phyloP scores from a whole-genome alignment of 164 flowering plant species.

The Vitis cinerea region DNA sequence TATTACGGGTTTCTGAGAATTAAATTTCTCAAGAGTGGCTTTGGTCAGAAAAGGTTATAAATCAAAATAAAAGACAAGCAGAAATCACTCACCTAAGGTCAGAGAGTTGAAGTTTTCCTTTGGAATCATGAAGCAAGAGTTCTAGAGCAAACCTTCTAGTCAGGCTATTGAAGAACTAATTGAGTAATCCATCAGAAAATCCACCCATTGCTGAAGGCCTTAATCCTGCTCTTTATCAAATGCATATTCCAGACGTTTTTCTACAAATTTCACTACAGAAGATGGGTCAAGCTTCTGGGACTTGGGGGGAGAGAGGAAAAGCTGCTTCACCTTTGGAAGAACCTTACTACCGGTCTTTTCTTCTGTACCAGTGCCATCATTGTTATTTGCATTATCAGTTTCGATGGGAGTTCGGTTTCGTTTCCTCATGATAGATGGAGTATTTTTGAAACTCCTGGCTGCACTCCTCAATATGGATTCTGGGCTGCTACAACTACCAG shows the following conservation, averaged over 20 bases:
- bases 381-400: constrained; percentile 6
- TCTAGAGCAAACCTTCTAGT: too few relatives aligned
- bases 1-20: too few relatives aligned
- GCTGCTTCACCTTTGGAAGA: constrained; percentile 17
- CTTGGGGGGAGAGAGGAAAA: constrained; percentile 21
- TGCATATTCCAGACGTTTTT: constrained; percentile 29
- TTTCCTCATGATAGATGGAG: constrained; percentile 57
- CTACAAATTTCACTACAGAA: constrained; percentile 24
- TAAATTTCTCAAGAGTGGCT: too few relatives aligned
- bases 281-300: constrained; percentile 5
- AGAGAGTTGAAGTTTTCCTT: too few relatives aligned
- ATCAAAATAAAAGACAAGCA: too few relatives aligned
- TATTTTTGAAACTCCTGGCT: constrained; percentile 37
- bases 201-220: too few relatives aligned
- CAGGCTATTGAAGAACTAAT: too few relatives aligned
- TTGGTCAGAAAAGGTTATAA: too few relatives aligned
- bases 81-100: too few relatives aligned
- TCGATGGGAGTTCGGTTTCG: constrained; percentile 13
- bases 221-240: constrained; percentile 32
- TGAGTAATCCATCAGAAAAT: too few relatives aligned
- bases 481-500: constrained; percentile 24
- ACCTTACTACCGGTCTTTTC: constrained; percentile 5
- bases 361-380: constrained; percentile 13
- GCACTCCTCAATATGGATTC: constrained; percentile 43
- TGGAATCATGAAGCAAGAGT: too few relatives aligned